phyloP scores from a whole-genome alignment of 2,329 filamentous ascomycete species.

The Biscogniauxia mediterranea region DNA sequence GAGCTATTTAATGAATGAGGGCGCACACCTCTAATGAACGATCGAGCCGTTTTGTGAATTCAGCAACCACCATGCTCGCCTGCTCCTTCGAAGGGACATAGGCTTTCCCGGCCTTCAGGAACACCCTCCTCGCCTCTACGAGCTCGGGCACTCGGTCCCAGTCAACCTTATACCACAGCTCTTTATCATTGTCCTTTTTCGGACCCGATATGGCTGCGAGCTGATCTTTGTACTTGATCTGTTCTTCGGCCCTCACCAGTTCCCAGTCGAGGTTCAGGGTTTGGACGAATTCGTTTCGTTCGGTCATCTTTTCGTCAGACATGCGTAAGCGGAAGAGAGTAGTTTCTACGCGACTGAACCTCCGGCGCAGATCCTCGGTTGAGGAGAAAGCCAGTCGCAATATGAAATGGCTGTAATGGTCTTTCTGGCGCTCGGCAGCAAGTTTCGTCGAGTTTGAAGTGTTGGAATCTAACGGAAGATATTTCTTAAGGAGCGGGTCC shows the following conservation, averaged over 20 bases:
- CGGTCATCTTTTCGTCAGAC: constrained; percentile 69
- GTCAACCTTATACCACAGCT: constrained; percentile 93
- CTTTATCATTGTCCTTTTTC: constrained; percentile 62
- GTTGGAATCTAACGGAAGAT: constrained; percentile 31
- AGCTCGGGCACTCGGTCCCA: constrained; percentile 92
- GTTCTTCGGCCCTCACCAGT: constrained; percentile 76
- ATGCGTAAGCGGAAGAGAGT: constrained; percentile 85
- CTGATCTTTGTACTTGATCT: constrained; percentile 58
- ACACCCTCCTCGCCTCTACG: constrained; percentile 74
- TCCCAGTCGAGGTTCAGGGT: constrained; percentile 83
- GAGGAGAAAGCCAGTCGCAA: constrained; percentile 87
- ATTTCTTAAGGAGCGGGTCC: constrained; percentile 79
- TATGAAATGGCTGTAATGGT: constrained; percentile 98
- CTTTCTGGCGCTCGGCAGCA: constrained; percentile 77
- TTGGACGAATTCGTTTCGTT: constrained; percentile 74
- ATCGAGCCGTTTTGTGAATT: constrained; percentile 79
- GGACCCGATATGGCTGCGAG: constrained; percentile 50
- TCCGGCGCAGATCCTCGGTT: constrained; percentile 83
- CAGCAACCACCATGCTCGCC: constrained; percentile 81
- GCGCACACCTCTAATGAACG: constrained; percentile 73
- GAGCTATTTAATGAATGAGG: constrained; percentile 4
- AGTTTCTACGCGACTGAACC: constrained; percentile 84
- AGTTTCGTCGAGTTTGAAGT: constrained; percentile 45
- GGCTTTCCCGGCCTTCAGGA: constrained; percentile 78
- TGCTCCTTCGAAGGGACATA: constrained; percentile 89